Evolutionary conservation across 805 yeast species (phyloP).

Genomic region (Kodamaea restingae): DNA sequence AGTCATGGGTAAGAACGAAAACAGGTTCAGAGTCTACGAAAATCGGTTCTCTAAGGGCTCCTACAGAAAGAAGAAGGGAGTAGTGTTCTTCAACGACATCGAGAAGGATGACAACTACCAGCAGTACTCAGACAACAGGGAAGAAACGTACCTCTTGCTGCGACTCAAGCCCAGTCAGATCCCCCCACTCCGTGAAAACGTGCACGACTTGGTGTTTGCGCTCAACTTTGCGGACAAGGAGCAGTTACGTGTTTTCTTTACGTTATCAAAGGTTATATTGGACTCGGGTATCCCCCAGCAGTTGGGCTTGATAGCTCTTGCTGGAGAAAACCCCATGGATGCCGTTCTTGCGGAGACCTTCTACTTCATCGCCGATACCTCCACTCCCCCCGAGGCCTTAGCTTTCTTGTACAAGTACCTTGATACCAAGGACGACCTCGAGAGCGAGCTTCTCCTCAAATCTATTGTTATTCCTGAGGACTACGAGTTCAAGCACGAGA

Average conservation of each 20-base stretch:
- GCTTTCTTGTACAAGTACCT: constrained; percentile 37
- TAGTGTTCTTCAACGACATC: constrained; percentile 75
- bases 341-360: constrained; percentile 27
- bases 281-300: constrained; percentile 68
- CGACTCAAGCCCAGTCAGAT: constrained; percentile 49
- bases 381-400: constrained; percentile 32
- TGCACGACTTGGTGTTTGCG: constrained; percentile 69
- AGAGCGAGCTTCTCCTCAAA: constrained; percentile 19
- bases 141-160: constrained; percentile 40
- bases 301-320: constrained; percentile 75
- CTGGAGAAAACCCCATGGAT: constrained; percentile 26
- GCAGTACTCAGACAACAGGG: constrained; percentile 38
- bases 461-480: constrained; percentile 17
- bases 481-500: constrained; percentile 14
- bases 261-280: constrained; percentile 48
- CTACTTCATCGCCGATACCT: constrained; percentile 29
- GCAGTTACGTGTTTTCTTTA: constrained; percentile 48
- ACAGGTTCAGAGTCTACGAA: constrained; percentile 31
- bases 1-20: constrained; percentile 28
- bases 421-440: constrained; percentile 24
- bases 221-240: constrained; percentile 53
- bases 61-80: constrained; percentile 27
- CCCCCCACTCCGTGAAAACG: constrained; percentile 68
- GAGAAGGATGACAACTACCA: constrained; percentile 57
- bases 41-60: constrained; percentile 18